A percentile compares a stretch with the other conserved stretches of the same genome.
These are phyloP conservation scores for Beauveria rudraprayagi DNA, from an alignment of 2,329 filamentous ascomycete genomes.

Conservation along the genomic window DNA sequence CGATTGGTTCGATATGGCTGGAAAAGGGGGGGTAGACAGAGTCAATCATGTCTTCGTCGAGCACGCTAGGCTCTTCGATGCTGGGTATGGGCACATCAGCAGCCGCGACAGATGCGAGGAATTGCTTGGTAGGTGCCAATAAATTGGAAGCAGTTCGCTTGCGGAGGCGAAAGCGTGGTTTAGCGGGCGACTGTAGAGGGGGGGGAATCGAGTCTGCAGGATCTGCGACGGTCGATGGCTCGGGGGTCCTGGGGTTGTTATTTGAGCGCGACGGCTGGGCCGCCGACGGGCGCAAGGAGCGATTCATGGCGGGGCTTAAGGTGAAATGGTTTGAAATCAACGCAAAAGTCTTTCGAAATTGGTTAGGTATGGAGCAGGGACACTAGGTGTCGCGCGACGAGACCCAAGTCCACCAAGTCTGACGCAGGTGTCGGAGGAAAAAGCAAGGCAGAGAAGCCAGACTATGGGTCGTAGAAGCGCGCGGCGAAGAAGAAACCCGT, in stretches of 20 bases:
- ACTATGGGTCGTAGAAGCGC: slow-evolving; percentile 2
- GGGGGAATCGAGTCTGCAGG: slow-evolving; percentile 24
- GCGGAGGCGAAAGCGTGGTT: slow-evolving; percentile 47
- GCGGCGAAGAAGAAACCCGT: not conserved
- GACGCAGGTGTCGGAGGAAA: slow-evolving; percentile 8
- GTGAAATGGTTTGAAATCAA: slow-evolving; percentile 7
- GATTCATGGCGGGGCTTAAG: not conserved
- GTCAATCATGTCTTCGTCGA: slow-evolving; percentile 37
- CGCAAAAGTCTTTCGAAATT: not conserved
- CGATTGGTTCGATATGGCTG: slow-evolving; percentile 23
- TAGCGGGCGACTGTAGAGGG: slow-evolving; percentile 32
- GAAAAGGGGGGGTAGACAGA: slow-evolving; percentile 18
- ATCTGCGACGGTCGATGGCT: slow-evolving; percentile 32
- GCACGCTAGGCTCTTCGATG: slow-evolving; percentile 47
- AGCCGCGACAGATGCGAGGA: slow-evolving; percentile 58
- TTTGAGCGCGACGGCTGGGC: slow-evolving; percentile 37
- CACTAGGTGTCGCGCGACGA: slow-evolving; percentile 1
- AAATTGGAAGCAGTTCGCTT: slow-evolving; percentile 45
- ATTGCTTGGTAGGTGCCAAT: slow-evolving; percentile 54
- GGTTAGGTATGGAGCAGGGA: not conserved
- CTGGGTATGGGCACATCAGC: slow-evolving; percentile 58
- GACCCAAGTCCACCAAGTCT: slow-evolving; percentile 6
- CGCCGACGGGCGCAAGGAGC: slow-evolving; percentile 35
- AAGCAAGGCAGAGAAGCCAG: not conserved
- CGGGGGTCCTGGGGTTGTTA: slow-evolving; percentile 33